Percentiles rank a stretch among this genome's conserved stretches.
These are phyloP conservation scores for Diplodia seriata DNA, from an alignment of 2,329 filamentous ascomycete species.

Conservation along the genomic window DNA sequence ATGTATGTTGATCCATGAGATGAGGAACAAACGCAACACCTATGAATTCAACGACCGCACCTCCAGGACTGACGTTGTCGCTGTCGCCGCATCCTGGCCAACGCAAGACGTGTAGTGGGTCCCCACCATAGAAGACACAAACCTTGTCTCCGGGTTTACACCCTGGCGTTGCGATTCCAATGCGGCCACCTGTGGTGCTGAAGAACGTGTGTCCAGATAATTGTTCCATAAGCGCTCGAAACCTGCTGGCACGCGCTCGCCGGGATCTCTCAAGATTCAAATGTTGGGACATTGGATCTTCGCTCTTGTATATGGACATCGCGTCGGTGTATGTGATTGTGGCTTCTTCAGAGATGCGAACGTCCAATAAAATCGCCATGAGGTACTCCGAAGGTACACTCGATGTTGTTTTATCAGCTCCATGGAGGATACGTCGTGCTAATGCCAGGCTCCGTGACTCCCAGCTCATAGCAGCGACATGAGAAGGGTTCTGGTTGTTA, in stretches of 20 bases:
- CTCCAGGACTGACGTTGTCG: not conserved
- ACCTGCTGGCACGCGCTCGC: fast-evolving
- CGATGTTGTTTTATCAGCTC: not conserved
- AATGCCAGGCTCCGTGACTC: not conserved
- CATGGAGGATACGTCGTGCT: not conserved
- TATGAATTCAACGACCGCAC: not conserved
- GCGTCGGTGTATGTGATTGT: not conserved
- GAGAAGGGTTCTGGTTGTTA: not conserved
- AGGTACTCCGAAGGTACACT: not conserved
- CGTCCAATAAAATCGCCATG: not conserved
- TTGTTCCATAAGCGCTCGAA: not conserved
- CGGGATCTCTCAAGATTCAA: not conserved
- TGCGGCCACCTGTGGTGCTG: not conserved
- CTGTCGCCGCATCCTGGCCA: not conserved
- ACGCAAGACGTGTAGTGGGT: not conserved
- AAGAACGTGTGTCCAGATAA: not conserved
- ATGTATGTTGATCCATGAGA: not conserved
- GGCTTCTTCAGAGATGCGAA: not conserved
- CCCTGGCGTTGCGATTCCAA: not conserved
- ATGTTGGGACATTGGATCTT: fast-evolving
- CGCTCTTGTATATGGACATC: not conserved
- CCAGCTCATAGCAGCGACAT: not conserved
- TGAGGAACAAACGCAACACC: not conserved
- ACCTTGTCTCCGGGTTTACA: not conserved
- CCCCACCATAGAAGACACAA: not conserved